phyloP scores from a whole-genome alignment of 139 green algal genomes.

The Asterochloris erici region DNA sequence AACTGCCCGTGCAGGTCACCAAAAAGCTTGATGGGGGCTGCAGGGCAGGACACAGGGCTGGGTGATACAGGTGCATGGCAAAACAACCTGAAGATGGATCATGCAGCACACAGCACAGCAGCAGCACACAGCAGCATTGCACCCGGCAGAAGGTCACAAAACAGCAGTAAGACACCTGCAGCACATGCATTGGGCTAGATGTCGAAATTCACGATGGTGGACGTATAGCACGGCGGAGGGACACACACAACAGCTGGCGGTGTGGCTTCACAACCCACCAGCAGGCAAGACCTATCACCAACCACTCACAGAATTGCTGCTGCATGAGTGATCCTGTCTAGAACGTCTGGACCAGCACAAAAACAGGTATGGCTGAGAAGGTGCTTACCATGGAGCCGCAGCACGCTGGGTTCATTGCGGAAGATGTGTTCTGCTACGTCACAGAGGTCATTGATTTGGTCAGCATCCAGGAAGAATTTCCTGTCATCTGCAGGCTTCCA shows the following conservation, averaged over 20 bases:
- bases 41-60: not conserved
- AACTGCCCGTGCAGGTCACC: conserved; percentile 98
- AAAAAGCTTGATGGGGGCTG: conserved; percentile 98
- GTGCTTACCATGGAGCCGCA: conserved; percentile 67
- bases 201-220: not conserved
- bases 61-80: not conserved
- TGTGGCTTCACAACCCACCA: not conserved
- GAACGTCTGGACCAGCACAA: too few species aligned
- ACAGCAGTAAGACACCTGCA: too few species aligned
- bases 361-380: not conserved
- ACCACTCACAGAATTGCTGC: not conserved
- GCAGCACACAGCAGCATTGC: not conserved
- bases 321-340: not conserved
- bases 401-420: conserved; percentile 78
- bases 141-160: not conserved
- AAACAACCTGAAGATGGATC: not conserved
- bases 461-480: conserved; percentile 64
- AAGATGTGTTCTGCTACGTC: conserved; percentile 86
- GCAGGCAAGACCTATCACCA: not conserved
- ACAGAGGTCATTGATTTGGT: conserved; percentile 92
- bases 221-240: not conserved
- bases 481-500: conserved; percentile 82
- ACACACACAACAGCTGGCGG: not conserved
- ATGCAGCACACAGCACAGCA: not conserved
- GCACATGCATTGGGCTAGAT: too few species aligned